Evolutionary conservation across 805 yeast genomes (phyloP).

Genomic region (Zygoascus biomembranicola): DNA sequence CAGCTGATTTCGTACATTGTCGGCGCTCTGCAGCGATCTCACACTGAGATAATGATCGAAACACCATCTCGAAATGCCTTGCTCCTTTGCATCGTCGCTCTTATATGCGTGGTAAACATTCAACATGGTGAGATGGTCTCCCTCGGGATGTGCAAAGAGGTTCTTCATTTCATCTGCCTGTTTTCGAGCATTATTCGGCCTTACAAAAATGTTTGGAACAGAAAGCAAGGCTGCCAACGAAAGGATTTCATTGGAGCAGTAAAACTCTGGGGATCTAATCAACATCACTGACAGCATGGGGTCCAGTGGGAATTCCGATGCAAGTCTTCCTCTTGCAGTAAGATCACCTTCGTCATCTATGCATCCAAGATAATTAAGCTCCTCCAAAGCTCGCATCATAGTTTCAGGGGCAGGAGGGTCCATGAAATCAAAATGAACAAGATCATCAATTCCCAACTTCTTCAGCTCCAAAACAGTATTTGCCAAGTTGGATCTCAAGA

Average conservation of each 20-base stretch:
- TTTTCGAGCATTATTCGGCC: constrained; percentile 82
- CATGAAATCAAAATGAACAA: constrained; percentile 97
- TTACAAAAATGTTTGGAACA: constrained; percentile 88
- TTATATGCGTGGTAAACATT: constrained; percentile 83
- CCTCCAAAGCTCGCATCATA: constrained; percentile 98
- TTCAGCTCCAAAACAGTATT: constrained; percentile 88
- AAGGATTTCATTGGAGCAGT: constrained; percentile 82
- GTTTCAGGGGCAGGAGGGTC: constrained; percentile 99
- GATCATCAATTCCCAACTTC: constrained; percentile 89
- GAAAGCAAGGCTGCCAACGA: constrained; percentile 84
- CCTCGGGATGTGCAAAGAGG: constrained; percentile 84
- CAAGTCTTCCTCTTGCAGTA: constrained; percentile 81
- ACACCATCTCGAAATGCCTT: constrained; percentile 65
- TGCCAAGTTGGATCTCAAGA: constrained; percentile 81
- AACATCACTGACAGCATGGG: constrained; percentile 93
- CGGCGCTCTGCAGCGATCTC: constrained; percentile 80
- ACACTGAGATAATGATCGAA: constrained; percentile 79
- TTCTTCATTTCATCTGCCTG: constrained; percentile 87
- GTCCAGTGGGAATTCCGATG: constrained; percentile 90
- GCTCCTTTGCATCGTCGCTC: constrained; percentile 59
- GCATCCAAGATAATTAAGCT: constrained; percentile 82
- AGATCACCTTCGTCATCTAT: constrained; percentile 86
- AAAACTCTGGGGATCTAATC: constrained; percentile 75
- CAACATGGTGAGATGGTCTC: constrained; percentile 86
- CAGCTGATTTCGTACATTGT: constrained; percentile 77